phyloP scores from a whole-genome alignment of 176 grass and related monocot species.

The Aegilops bicornis region DNA sequence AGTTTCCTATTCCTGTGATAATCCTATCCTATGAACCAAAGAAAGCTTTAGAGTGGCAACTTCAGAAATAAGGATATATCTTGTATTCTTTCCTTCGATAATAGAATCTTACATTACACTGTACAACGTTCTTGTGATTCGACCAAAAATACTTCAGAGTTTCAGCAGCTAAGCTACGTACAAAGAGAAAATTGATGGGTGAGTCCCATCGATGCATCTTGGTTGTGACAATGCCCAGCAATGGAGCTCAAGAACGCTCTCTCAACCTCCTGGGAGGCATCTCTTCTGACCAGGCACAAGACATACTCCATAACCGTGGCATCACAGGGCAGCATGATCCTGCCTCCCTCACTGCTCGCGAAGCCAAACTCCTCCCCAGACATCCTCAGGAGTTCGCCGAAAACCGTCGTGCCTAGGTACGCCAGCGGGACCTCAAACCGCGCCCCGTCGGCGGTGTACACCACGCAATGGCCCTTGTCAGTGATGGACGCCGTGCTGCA shows the following conservation, averaged over 20 bases:
- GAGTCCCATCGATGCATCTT: neutral
- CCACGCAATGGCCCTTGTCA: slow-evolving; percentile 22
- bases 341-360: neutral
- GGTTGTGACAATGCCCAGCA: slow-evolving; percentile 12
- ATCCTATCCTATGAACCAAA: too few relatives aligned
- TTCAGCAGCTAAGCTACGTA: neutral
- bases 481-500: neutral
- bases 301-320: slow-evolving; percentile 41
- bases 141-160: neutral
- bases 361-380: slow-evolving; percentile 43
- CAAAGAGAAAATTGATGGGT: neutral
- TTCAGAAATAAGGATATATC: too few relatives aligned
- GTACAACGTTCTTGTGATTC: neutral
- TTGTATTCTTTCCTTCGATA: neutral
- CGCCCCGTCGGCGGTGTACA: neutral
- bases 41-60: too few relatives aligned
- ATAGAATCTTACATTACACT: neutral
- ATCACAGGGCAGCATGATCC: slow-evolving; percentile 60
- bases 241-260: slow-evolving; percentile 53
- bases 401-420: slow-evolving; percentile 16
- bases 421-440: slow-evolving; percentile 36
- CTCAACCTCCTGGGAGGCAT: slow-evolving; percentile 37
- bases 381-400: slow-evolving; percentile 37
- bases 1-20: too few relatives aligned
- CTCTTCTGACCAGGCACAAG: slow-evolving; percentile 40